These are phyloP conservation scores for Kodamaea ohmeri DNA, from an alignment of 1,139 yeast species.

Conservation along the genomic window DNA sequence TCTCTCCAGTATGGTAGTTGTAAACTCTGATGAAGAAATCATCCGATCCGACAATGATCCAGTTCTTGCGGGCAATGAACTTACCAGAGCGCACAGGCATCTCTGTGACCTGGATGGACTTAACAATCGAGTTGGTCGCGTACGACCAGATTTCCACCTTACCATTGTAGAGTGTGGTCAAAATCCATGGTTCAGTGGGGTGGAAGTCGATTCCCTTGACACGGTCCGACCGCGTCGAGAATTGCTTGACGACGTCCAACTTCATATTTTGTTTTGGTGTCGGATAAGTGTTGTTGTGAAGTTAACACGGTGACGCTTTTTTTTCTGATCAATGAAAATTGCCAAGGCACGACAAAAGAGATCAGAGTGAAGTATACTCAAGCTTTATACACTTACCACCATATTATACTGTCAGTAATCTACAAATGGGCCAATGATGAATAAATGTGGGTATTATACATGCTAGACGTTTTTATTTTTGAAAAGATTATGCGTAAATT, in stretches of 20 bases:
- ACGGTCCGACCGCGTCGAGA: conserved; percentile 87
- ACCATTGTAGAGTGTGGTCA: conserved; percentile 83
- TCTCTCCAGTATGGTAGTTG: conserved; percentile 94
- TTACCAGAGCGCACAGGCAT: conserved; percentile 95
- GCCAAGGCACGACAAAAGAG: conserved; percentile 7
- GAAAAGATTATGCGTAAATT: too few relatives aligned
- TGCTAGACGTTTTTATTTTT: too few relatives aligned
- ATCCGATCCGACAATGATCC: conserved; percentile 96
- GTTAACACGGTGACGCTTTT: conserved; percentile 25
- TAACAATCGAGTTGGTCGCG: conserved; percentile 61
- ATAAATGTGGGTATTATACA: too few relatives aligned
- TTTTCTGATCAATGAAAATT: conserved; percentile 9
- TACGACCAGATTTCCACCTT: conserved; percentile 91
- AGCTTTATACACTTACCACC: neutral
- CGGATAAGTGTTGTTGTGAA: conserved; percentile 8
- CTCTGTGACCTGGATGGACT: conserved; percentile 76
- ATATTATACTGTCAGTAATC: too few relatives aligned
- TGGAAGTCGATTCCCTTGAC: conserved; percentile 98
- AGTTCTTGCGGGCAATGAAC: conserved; percentile 92
- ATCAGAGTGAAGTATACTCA: neutral
- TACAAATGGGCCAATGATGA: too few relatives aligned
- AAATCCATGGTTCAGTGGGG: conserved; percentile 95
- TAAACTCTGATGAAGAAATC: conserved; percentile 91
- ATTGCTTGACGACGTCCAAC: conserved; percentile 63
- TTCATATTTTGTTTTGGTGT: conserved; percentile 29